Conservation (phyloP, 768 basidiomycete species). For the Termitomyces sp. region DNA sequence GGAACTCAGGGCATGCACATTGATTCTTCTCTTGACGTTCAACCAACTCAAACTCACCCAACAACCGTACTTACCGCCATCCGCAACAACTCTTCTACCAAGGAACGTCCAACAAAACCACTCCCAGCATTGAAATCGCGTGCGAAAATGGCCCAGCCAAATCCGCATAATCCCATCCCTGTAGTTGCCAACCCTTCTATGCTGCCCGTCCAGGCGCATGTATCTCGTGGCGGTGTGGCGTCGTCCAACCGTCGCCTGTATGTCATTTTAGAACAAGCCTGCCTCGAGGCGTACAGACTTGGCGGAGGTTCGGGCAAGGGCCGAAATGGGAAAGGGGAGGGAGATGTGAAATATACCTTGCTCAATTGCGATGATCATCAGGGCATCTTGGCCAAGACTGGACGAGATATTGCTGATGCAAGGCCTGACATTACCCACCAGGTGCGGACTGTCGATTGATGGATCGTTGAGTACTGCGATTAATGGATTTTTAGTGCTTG, state of each 20-base stretch:
- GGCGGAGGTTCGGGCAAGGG: constrained; percentile 54
- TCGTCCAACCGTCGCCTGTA: constrained; percentile 68
- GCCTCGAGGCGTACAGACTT: constrained; percentile 91
- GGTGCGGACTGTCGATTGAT: constrained; percentile 38
- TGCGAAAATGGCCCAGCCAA: constrained; percentile 36
- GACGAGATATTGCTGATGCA: constrained; percentile 98
- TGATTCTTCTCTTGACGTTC: constrained; percentile 18
- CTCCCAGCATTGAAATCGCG: constrained; percentile 54
- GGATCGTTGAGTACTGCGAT: neutral
- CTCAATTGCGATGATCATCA: constrained; percentile 99
- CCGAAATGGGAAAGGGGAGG: constrained; percentile 53
- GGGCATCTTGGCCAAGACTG: constrained; percentile 96
- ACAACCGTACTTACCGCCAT: constrained; percentile 19
- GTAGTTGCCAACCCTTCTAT: constrained; percentile 67
- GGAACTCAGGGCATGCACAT: constrained; percentile 27
- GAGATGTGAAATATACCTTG: constrained; percentile 92
- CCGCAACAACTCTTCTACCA: constrained; percentile 18
- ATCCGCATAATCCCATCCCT: constrained; percentile 43
- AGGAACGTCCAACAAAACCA: constrained; percentile 59
- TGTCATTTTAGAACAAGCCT: constrained; percentile 91
- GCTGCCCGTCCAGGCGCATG: constrained; percentile 80
- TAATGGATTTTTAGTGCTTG: constrained; percentile 62
- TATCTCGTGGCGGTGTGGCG: constrained; percentile 52
- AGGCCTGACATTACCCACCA: constrained; percentile 99
- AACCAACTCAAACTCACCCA: constrained; percentile 2